Conservation (phyloP, 2,329 filamentous ascomycete genomes). For the Coniosporium tulheliwenetii region DNA sequence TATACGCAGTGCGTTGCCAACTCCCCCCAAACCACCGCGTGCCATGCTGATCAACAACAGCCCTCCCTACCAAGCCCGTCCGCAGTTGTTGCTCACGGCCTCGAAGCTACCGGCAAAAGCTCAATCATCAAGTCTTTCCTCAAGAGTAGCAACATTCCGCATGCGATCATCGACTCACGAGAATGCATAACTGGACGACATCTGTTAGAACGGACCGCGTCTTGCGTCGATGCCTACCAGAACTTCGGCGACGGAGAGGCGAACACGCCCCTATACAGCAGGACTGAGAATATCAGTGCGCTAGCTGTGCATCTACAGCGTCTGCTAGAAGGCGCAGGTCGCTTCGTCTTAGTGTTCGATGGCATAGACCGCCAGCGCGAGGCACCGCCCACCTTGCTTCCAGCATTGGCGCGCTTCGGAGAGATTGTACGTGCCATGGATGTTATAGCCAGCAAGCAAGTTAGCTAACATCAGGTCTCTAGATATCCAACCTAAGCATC, state of each 20-base stretch:
- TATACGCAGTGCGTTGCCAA: constrained; percentile 23
- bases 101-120: constrained; percentile 77
- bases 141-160: constrained; percentile 29
- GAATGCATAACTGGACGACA: constrained; percentile 71
- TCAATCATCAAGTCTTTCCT: constrained; percentile 51
- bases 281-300: constrained; percentile 69
- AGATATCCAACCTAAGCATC: constrained; percentile 67
- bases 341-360: constrained; percentile 76
- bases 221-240: constrained; percentile 24
- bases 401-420: constrained; percentile 65
- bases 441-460: constrained; percentile 1
- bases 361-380: constrained; percentile 76
- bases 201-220: constrained; percentile 54
- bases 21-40: constrained; percentile 4
- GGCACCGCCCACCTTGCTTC: constrained; percentile 59
- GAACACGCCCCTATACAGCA: constrained; percentile 31
- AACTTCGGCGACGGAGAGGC: not conserved
- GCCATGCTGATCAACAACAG: constrained; percentile 20
- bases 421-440: constrained; percentile 47
- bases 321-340: constrained; percentile 38
- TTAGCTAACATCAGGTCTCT: not conserved
- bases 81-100: constrained; percentile 67
- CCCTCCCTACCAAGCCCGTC: constrained; percentile 52
- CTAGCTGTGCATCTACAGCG: constrained; percentile 57
- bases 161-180: constrained; percentile 50